Evolutionary conservation across 768 basidiomycete species (phyloP).

Genomic region (Candolleomyces efflorescens): DNA sequence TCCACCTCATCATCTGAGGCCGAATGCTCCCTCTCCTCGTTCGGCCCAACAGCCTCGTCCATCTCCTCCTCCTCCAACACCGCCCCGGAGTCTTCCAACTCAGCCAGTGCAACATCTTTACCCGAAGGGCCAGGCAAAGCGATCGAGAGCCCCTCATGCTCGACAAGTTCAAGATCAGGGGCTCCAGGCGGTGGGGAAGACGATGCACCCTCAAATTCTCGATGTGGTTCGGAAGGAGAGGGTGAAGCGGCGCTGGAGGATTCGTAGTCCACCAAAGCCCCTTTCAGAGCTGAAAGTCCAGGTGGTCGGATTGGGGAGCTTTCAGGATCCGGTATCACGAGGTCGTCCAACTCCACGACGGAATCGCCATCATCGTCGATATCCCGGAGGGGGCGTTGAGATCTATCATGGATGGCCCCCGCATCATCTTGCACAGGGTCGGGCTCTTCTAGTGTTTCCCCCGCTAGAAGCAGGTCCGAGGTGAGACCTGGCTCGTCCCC

Average conservation of each 20-base stretch:
- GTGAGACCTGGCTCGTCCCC: slow-evolving; percentile 23
- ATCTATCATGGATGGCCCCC: slow-evolving; percentile 7
- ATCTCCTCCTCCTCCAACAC: too few species aligned
- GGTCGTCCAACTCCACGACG: slow-evolving; percentile 4
- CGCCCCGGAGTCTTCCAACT: too few species aligned
- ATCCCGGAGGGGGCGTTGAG: slow-evolving; percentile 1
- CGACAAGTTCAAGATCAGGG: neutral
- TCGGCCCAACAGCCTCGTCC: neutral
- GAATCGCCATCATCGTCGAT: slow-evolving; percentile 7
- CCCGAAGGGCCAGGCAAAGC: neutral
- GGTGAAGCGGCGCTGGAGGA: neutral
- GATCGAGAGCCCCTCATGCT: neutral
- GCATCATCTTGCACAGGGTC: slow-evolving; percentile 9
- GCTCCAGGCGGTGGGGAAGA: too few species aligned
- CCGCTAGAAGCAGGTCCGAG: slow-evolving; percentile 11
- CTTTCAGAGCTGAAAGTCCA: neutral
- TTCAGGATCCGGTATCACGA: slow-evolving; percentile 13
- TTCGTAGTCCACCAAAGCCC: neutral
- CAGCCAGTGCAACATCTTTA: too few species aligned
- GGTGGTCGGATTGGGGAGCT: slow-evolving; percentile 9
- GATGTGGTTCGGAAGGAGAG: neutral
- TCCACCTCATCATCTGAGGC: slow-evolving; percentile 24
- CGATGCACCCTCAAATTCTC: too few species aligned
- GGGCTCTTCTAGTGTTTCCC: neutral
- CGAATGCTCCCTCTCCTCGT: neutral